Evolutionary conservation across 1,284 basidiomycete genomes (phyloP), one percentile per base, ranked within the genome.

Genomic region (Phaffia rhodozyma): DNA sequence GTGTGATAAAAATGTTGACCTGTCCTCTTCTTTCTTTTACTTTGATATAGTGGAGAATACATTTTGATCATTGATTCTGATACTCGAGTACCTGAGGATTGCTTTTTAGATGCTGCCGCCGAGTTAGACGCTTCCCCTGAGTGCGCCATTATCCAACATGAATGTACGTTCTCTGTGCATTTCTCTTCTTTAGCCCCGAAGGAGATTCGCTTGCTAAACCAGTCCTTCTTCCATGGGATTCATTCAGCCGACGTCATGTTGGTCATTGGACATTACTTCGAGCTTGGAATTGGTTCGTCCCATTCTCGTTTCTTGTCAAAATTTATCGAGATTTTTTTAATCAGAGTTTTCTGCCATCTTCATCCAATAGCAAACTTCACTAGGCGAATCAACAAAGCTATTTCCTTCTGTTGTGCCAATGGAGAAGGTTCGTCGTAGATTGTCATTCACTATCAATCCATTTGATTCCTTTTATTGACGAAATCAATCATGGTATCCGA

Each of bases 231-330:
- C 18, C 29, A 5, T 56, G 29, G 3, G 27, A 18, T 2, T 32
- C 70, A 72, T 34, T 76, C 76, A 70, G 78, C 77, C 5, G 73
- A 68, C 57, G 74, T 75, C 61, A 89, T 91, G 86, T 85, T 89
- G 73, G 89, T 91, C 67, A 85, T 84, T 0, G 76, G 86, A 73
- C 86, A 89, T 74, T 91, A 88, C 75, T 91, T 92, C 70, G 89
- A 92, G 72, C 88, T 87, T 70, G 86, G 86, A 1, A 85, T 91
- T 71, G 83, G 87, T 0, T 29, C 11, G 32, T 75, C 91, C 91
- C 77, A 89, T 87, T 1, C 32, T 34, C 9, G 82, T 82, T 9
- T 79, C 86, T 30, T 87, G 88, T 74, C 86, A 89, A 75, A 34
- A 4, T 34, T 9, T 4, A 5, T 34, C 32, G 9, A 34, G 32